Percentiles rank a stretch among this genome's conserved stretches.
Conservation (phyloP, 2,329 filamentous ascomycete species). For the Ophiostoma pallidulum region DNA sequence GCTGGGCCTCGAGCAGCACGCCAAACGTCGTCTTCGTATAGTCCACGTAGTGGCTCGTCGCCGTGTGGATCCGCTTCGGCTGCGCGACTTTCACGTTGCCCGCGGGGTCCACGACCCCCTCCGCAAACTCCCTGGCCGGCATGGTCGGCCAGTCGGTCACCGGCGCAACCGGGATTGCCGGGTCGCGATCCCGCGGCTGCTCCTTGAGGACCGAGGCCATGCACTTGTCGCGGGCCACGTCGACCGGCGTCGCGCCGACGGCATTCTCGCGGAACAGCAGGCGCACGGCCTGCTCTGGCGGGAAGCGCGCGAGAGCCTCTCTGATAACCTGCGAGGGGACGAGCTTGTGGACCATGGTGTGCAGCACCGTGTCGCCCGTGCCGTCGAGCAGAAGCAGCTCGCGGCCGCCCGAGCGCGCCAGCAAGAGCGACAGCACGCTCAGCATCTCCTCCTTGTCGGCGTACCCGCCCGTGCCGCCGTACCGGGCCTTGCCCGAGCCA, state of each 20-base stretch:
- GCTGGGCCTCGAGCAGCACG: background rate
- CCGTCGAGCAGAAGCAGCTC: constrained; percentile 52
- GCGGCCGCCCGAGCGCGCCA: constrained; percentile 44
- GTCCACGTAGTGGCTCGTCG: background rate
- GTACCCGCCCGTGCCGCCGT: too few species aligned
- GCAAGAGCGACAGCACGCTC: constrained; percentile 38
- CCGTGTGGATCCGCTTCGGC: background rate
- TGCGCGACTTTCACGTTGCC: background rate
- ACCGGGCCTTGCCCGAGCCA: constrained; percentile 4
- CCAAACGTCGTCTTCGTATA: background rate
- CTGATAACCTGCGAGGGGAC: constrained; percentile 28
- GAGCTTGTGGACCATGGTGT: constrained; percentile 39
- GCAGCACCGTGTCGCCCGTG: constrained; percentile 56
- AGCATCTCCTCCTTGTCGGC: constrained; percentile 24
- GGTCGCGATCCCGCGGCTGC: constrained; percentile 15
- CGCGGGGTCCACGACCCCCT: background rate
- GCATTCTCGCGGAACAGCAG: constrained; percentile 65
- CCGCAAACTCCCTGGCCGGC: background rate
- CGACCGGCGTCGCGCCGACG: constrained; percentile 62
- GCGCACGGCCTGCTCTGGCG: constrained; percentile 26
- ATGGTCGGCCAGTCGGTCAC: background rate
- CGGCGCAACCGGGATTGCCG: background rate
- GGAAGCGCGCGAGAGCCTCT: constrained; percentile 43
- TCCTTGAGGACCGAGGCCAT: constrained; percentile 29
- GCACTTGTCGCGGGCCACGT: constrained; percentile 52